These are phyloP conservation scores for Magnusiomyces fungicola DNA, from an alignment of 1,139 yeast genomes.

Conservation along the genomic window DNA sequence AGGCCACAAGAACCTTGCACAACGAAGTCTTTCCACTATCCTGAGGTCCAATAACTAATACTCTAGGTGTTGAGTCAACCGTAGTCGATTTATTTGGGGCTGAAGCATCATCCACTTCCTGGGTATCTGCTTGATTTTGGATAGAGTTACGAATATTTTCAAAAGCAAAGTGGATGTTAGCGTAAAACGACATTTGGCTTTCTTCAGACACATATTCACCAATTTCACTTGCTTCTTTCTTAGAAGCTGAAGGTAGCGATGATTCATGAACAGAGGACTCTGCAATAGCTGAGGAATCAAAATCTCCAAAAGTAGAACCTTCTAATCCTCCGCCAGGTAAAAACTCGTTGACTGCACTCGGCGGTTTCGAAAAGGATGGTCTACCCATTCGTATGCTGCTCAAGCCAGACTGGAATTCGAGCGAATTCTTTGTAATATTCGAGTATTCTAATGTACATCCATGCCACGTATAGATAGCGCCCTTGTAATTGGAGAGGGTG, in stretches of 20 bases:
- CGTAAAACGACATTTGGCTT: constrained; percentile 53
- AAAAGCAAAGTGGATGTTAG: constrained; percentile 69
- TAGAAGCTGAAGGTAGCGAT: neutral
- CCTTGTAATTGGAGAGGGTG: constrained; percentile 49
- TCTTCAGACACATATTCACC: constrained; percentile 67
- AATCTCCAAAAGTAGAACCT: constrained; percentile 7
- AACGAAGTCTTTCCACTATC: constrained; percentile 75
- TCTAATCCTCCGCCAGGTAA: constrained; percentile 8
- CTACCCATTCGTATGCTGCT: neutral
- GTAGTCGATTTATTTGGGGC: constrained; percentile 9
- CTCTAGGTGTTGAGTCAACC: constrained; percentile 43
- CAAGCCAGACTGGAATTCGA: neutral
- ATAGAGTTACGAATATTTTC: constrained; percentile 47
- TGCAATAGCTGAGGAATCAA: no score
- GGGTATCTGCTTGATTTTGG: no score
- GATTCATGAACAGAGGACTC: no score
- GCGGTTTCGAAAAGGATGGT: neutral
- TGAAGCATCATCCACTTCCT: no score
- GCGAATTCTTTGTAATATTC: constrained; percentile 2
- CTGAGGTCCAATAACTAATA: constrained; percentile 65
- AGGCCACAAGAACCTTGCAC: constrained; percentile 60
- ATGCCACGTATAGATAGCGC: constrained; percentile 51
- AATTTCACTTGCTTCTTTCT: constrained; percentile 15
- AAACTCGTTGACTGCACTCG: constrained; percentile 1
- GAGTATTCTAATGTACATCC: constrained; percentile 42